A percentile compares a stretch with the other conserved stretches of the same genome.
Evolutionary conservation across 352 stramenopile genomes (phyloP).

Genomic region (Pythium periplocum): DNA sequence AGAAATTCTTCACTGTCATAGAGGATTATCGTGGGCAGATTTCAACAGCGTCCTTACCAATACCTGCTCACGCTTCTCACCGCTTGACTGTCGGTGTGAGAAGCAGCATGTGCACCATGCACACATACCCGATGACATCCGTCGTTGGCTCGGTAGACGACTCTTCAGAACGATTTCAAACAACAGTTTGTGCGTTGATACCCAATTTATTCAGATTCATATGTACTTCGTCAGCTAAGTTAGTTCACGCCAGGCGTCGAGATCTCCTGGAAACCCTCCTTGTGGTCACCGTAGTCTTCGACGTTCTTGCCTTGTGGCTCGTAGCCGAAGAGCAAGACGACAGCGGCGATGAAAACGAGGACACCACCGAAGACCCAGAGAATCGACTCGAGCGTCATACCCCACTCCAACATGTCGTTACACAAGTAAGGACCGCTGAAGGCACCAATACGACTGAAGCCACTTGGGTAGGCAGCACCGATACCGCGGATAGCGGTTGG

Average conservation of each 20-base stretch:
- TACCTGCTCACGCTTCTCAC: too few relatives aligned
- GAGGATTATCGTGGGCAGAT: too few relatives aligned
- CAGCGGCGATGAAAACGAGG: conserved; percentile 43
- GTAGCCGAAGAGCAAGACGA: conserved; percentile 59
- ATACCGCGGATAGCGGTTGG: conserved; percentile 64
- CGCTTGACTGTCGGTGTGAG: too few relatives aligned
- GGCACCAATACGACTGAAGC: conserved; percentile 62
- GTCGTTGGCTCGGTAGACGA: too few relatives aligned
- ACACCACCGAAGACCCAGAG: conserved; percentile 68
- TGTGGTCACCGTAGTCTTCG: conserved; percentile 31
- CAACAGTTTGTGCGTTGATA: too few relatives aligned
- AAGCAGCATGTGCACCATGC: too few relatives aligned
- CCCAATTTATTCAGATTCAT: too few relatives aligned
- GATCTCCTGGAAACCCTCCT: conserved; percentile 7
- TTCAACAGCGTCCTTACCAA: too few relatives aligned
- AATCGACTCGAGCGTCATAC: conserved; percentile 50
- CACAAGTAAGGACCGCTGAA: conserved; percentile 65
- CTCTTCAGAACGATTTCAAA: too few relatives aligned
- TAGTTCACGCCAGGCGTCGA: conserved; percentile 2
- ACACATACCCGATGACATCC: too few relatives aligned
- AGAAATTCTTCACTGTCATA: too few relatives aligned
- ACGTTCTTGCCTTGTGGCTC: conserved; percentile 66
- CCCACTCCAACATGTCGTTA: conserved; percentile 56
- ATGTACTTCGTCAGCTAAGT: too few relatives aligned
- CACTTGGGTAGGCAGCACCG: conserved; percentile 51